Percentiles rank a stretch among this genome's conserved stretches.
phyloP scores from a whole-genome alignment of 2,329 filamentous ascomycete species.

The Alternaria sp. region DNA sequence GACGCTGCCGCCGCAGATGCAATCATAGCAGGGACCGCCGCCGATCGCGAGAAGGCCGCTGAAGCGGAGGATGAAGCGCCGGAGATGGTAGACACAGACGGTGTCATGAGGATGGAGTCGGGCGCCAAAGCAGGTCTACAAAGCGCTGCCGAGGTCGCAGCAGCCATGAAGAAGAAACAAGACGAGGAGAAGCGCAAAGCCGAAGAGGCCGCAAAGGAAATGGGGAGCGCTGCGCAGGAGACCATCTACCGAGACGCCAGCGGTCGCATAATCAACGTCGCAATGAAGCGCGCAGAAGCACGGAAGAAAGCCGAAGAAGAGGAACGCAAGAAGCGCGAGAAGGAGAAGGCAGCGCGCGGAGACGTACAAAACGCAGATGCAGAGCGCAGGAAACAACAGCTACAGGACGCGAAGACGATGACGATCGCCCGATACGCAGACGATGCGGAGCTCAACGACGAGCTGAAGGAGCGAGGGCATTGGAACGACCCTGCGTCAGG shows the following conservation, averaged over 20 bases:
- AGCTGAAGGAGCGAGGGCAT: constrained; percentile 74
- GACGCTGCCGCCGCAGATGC: constrained; percentile 77
- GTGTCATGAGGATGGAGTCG: constrained; percentile 75
- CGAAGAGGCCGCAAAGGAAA: constrained; percentile 46
- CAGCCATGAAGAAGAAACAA: constrained; percentile 65
- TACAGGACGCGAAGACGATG: constrained; percentile 85
- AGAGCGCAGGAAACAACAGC: constrained; percentile 66
- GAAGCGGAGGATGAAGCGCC: constrained; percentile 54
- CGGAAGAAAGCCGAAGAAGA: constrained; percentile 78
- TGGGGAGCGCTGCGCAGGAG: constrained; percentile 60
- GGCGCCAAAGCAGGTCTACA: constrained; percentile 89
- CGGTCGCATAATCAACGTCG: constrained; percentile 90
- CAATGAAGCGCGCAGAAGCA: constrained; percentile 87
- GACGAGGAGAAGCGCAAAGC: constrained; percentile 65
- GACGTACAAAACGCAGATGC: constrained; percentile 81
- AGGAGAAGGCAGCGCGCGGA: constrained; percentile 76
- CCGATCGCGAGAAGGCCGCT: constrained; percentile 62
- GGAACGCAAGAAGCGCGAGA: constrained; percentile 67
- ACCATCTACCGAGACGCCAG: constrained; percentile 96
- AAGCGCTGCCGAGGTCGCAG: constrained; percentile 74
- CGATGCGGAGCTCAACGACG: constrained; percentile 83
- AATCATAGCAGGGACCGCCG: constrained; percentile 75
- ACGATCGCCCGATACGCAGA: constrained; percentile 80
- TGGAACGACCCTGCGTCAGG: constrained; percentile 95
- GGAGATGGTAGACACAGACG: constrained; percentile 46